Conservation (phyloP, 2,329 filamentous ascomycete genomes). For the Spiromastix sp. region DNA sequence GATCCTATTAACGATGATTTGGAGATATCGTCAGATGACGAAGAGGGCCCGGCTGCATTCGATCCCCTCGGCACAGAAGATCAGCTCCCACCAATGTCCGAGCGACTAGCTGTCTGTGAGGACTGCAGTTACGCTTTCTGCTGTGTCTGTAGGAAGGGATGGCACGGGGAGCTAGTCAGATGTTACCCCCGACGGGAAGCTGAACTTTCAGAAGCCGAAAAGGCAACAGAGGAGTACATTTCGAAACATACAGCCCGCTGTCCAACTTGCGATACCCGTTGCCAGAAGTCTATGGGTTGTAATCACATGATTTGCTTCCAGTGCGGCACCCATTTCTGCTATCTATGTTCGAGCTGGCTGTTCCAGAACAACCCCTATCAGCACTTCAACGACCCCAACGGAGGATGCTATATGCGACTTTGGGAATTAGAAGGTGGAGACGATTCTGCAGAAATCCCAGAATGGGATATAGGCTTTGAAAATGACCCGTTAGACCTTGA, state of each 20-base stretch:
- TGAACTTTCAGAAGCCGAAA: constrained; percentile 73
- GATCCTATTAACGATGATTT: constrained; percentile 45
- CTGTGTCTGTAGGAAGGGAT: constrained; percentile 60
- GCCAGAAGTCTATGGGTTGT: constrained; percentile 86
- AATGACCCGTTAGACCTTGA: constrained; percentile 13
- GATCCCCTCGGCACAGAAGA: constrained; percentile 37
- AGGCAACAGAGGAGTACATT: constrained; percentile 78
- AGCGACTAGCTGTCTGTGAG: constrained; percentile 74
- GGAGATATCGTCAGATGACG: constrained; percentile 41
- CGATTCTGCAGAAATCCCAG: constrained; percentile 27
- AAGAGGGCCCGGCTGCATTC: constrained; percentile 21
- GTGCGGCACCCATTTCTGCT: constrained; percentile 90
- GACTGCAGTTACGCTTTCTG: constrained; percentile 90
- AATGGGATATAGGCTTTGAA: constrained; percentile 1
- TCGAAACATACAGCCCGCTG: constrained; percentile 73
- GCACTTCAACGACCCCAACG: constrained; percentile 69
- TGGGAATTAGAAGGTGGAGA: constrained; percentile 88
- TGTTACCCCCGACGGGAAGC: constrained; percentile 52
- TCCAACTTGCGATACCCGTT: constrained; percentile 73
- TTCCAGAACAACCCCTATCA: constrained; percentile 69
- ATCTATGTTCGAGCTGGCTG: constrained; percentile 83
- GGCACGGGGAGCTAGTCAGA: constrained; percentile 85
- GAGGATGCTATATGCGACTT: constrained; percentile 69
- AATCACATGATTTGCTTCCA: constrained; percentile 94
- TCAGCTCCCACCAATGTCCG: constrained; percentile 40